phyloP scores from a whole-genome alignment of 2,329 filamentous ascomycete species.

The Fusarium chuoi region DNA sequence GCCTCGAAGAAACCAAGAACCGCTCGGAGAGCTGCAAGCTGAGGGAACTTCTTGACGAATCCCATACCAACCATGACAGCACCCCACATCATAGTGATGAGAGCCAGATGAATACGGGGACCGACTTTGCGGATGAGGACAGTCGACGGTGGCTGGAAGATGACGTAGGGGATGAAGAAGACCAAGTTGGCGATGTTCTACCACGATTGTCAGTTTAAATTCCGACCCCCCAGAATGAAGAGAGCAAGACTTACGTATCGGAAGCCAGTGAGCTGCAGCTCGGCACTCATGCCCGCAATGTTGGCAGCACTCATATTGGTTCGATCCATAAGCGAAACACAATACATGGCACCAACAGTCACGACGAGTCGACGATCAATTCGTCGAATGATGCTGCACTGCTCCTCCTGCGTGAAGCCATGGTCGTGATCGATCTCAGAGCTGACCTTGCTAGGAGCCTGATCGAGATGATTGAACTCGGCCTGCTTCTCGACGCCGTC shows the following conservation, averaged over 20 bases:
- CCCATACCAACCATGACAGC: constrained; percentile 72
- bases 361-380: constrained; percentile 74
- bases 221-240: rapidly evolving
- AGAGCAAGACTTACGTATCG: constrained; percentile 53
- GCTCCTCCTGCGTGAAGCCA: constrained; percentile 69
- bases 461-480: constrained; percentile 42
- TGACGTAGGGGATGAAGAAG: constrained; percentile 78
- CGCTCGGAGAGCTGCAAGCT: constrained; percentile 65
- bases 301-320: constrained; percentile 79
- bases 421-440: constrained; percentile 47
- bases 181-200: constrained; percentile 74
- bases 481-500: constrained; percentile 40
- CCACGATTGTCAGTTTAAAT: background rate
- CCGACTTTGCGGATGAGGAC: constrained; percentile 75
- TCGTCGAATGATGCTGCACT: constrained; percentile 73
- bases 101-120: constrained; percentile 64
- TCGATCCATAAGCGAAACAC: constrained; percentile 80
- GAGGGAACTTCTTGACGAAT: constrained; percentile 63
- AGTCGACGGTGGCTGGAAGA: constrained; percentile 78
- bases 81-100: constrained; percentile 69
- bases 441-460: constrained; percentile 36
- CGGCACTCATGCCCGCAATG: constrained; percentile 71
- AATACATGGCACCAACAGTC: constrained; percentile 75
- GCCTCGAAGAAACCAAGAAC: constrained; percentile 73
- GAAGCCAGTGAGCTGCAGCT: constrained; percentile 58